Conservation (phyloP, 2,329 filamentous ascomycete genomes). For the Colletotrichum sp. region DNA sequence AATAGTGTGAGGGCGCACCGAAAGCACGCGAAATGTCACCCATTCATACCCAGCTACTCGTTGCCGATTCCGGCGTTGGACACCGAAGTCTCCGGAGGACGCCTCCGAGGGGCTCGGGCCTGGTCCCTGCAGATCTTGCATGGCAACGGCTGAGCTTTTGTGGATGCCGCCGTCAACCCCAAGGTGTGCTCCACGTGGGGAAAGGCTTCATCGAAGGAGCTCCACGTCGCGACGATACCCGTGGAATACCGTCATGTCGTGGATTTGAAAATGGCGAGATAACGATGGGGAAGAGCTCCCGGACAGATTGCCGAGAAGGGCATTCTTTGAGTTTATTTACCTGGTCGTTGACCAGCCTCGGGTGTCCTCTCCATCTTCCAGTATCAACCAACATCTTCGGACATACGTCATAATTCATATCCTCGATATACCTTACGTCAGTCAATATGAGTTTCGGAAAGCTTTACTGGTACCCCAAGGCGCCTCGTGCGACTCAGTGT, state of each 20-base stretch:
- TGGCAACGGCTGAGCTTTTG: background rate
- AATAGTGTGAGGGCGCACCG: too few species aligned
- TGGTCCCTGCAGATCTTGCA: conserved; percentile 1
- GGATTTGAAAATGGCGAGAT: background rate
- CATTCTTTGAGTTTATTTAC: background rate
- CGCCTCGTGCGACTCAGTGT: conserved; percentile 9
- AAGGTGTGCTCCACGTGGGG: conserved; percentile 9
- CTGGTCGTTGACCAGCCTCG: background rate
- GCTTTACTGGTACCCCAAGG: conserved; percentile 11
- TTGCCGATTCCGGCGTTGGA: background rate
- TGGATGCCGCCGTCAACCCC: background rate
- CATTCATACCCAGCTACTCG: background rate
- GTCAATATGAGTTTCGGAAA: conserved; percentile 4
- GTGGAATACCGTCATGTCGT: background rate
- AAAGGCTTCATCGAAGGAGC: background rate
- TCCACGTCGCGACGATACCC: background rate
- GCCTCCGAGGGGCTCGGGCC: background rate
- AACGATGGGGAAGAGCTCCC: background rate
- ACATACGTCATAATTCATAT: background rate
- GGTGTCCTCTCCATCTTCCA: background rate
- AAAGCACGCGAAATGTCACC: background rate
- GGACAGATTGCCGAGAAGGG: background rate
- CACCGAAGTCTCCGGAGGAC: background rate
- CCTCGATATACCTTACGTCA: background rate
- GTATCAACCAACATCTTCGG: background rate